These are phyloP conservation scores for Aspergillus indologenus DNA, from an alignment of 495 filamentous ascomycete genomes.

Conservation along the genomic window DNA sequence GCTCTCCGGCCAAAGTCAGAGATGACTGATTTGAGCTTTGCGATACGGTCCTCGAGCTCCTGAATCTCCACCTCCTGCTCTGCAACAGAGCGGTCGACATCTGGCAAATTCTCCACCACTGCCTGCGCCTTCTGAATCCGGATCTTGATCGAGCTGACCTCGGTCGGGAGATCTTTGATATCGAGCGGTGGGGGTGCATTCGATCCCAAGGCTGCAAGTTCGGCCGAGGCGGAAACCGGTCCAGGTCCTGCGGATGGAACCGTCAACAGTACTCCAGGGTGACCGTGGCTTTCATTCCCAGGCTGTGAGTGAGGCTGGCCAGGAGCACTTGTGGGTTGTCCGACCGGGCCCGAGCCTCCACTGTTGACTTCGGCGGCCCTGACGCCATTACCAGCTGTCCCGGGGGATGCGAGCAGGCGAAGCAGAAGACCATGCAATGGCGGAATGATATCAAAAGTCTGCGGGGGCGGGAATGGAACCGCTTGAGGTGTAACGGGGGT, in stretches of 20 bases:
- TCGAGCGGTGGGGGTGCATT: slow-evolving; percentile 51
- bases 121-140: slow-evolving; percentile 73
- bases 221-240: slow-evolving; percentile 19
- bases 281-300: slow-evolving; percentile 20
- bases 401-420: slow-evolving; percentile 55
- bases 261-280: slow-evolving; percentile 21
- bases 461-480: slow-evolving; percentile 49
- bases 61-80: slow-evolving; percentile 81
- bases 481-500: slow-evolving; percentile 50
- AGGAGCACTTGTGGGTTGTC: slow-evolving; percentile 16
- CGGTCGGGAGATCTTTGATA: slow-evolving; percentile 73
- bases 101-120: slow-evolving; percentile 67
- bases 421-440: slow-evolving; percentile 73
- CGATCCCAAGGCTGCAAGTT: slow-evolving; percentile 27
- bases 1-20: slow-evolving; percentile 43
- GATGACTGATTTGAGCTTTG: slow-evolving; percentile 55
- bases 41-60: slow-evolving; percentile 66
- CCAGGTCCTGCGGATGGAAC: slow-evolving; percentile 17
- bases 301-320: slow-evolving; percentile 31
- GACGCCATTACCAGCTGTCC: slow-evolving; percentile 14
- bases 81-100: slow-evolving; percentile 64
- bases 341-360: slow-evolving; percentile 22
- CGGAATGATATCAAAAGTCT: slow-evolving; percentile 80
- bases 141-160: slow-evolving; percentile 70
- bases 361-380: slow-evolving; percentile 24